Percentiles rank a stretch among this genome's conserved stretches.
These are phyloP conservation scores for Vicia villosa DNA, from an alignment of 306 rosid species.

Conservation along the genomic window DNA sequence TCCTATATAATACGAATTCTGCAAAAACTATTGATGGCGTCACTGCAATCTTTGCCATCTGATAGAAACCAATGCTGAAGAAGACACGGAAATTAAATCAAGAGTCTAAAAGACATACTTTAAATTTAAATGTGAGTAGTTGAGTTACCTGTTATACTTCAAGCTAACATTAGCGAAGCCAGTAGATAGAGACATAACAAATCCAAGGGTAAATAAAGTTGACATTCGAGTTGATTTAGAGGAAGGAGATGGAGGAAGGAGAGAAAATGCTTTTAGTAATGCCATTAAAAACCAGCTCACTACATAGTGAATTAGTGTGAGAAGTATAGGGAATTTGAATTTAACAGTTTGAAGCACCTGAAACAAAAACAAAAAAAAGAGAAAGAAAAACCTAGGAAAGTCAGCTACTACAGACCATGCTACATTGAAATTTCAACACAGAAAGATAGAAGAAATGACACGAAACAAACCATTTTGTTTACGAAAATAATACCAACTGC, in stretches of 20 bases:
- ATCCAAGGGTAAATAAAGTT: slow-evolving; percentile 73
- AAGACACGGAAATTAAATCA: slow-evolving; percentile 44
- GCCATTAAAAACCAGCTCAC: slow-evolving; percentile 94
- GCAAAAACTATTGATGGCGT: slow-evolving; percentile 91
- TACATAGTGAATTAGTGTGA: slow-evolving; percentile 80
- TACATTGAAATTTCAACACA: slow-evolving; percentile 13
- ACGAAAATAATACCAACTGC: slow-evolving; percentile 83
- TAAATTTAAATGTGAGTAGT: slow-evolving; percentile 28
- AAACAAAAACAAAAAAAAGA: slow-evolving; percentile 34
- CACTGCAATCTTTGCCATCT: slow-evolving; percentile 95
- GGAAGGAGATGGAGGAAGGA: slow-evolving; percentile 80
- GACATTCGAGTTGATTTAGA: slow-evolving; percentile 65
- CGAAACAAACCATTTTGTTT: slow-evolving; percentile 80
- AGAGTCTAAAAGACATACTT: slow-evolving; percentile 16
- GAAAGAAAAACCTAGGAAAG: not conserved
- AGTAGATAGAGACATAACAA: slow-evolving; percentile 88
- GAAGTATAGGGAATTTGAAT: slow-evolving; percentile 80
- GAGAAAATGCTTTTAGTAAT: slow-evolving; percentile 62
- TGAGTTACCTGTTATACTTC: slow-evolving; percentile 79
- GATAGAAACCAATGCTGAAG: slow-evolving; percentile 96
- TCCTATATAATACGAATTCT: slow-evolving; percentile 69
- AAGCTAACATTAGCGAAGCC: slow-evolving; percentile 92
- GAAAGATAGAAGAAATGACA: slow-evolving; percentile 10
- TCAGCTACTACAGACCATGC: slow-evolving; percentile 33
- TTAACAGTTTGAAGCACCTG: slow-evolving; percentile 81